Base-by-base conservation (phyloP, 768 basidiomycete genomes). In the Chalciporus sphaerocephalus region DNA sequence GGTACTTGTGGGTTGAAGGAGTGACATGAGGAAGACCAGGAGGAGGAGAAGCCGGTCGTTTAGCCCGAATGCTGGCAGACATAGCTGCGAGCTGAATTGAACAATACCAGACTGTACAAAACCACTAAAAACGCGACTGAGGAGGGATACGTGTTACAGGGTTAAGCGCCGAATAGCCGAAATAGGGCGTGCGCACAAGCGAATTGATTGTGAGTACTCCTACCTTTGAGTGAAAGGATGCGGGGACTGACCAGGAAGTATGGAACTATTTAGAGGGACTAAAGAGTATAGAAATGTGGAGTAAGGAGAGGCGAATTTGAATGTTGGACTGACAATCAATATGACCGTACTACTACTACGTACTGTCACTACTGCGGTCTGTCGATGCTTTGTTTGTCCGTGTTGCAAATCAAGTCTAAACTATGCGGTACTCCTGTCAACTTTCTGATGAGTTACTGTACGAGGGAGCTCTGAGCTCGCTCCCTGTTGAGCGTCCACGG, bases 1-100 rank as follows among this genome's bases (percentile, higher is more conserved):
- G 85, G 69, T 85, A 87, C 58, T 81, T 70, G 57, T 77, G 76
- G 30, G 54, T 25, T 28, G 58, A 58, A 55, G 62, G 48, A 62
- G 38, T n/a, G 50, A 53, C 65, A 48, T 66, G 66, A 30, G 69
- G 48, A 58, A 69, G 62, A 40, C 71, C 72, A 40, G 74, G 74
- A 11, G 82, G 80, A 8, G 86, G 85, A 44, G 85, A 84, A 21
- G 85, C 71, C 42, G 81, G 81, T 57, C 85, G 74, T 62, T 85
- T 75, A 44, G 74, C 81, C 64, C 87, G 75, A 62, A 87, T 79
- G 55, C 59, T 66, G 51, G 62, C 69, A 55, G 69, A 69, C 74
- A 75, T 75, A 38, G 45, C 40, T 17, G 41, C 36, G 30, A 48
- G 27, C 13, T 40, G 50, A 38, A 18, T 50, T 56, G 44, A 22